Percentiles rank a stretch among this genome's conserved stretches.
phyloP scores from a whole-genome alignment of 2,329 filamentous ascomycete species.

The Penicillium sp. region DNA sequence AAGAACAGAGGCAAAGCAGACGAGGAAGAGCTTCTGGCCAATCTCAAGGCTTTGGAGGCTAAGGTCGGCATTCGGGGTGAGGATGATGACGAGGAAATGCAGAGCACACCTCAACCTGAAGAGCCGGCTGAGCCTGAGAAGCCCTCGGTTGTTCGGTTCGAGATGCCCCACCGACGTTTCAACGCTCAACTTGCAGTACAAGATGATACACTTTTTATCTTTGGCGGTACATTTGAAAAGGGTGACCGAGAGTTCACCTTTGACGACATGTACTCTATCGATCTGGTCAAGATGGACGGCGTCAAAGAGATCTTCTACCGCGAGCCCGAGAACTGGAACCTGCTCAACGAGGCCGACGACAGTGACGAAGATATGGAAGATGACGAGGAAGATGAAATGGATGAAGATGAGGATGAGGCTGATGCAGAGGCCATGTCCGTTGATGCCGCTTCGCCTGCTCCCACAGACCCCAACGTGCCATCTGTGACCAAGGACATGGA shows the following conservation, averaged over 20 bases:
- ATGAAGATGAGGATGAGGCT: conserved; percentile 41
- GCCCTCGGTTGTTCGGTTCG: conserved; percentile 68
- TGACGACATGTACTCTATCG: conserved; percentile 89
- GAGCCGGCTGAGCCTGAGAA: conserved; percentile 54
- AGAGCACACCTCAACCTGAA: conserved; percentile 54
- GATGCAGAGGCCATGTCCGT: conserved; percentile 46
- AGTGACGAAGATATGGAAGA: conserved; percentile 58
- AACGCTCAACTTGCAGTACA: conserved; percentile 90
- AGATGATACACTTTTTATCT: conserved; percentile 89
- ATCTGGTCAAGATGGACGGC: conserved; percentile 92
- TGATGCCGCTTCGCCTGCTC: conserved; percentile 37
- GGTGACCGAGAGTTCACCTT: conserved; percentile 94
- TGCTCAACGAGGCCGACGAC: conserved; percentile 57
- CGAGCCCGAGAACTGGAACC: conserved; percentile 82
- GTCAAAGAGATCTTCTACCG: conserved; percentile 88
- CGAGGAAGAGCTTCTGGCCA: conserved; percentile 84
- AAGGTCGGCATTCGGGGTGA: conserved; percentile 64
- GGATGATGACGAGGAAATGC: conserved; percentile 44
- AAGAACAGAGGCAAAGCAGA: conserved; percentile 77
- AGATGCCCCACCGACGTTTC: conserved; percentile 87
- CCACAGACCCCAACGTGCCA: conserved; percentile 39
- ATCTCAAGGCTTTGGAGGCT: conserved; percentile 81
- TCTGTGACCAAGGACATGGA: conserved; percentile 40
- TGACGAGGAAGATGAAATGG: conserved; percentile 45
- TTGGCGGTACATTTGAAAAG: conserved; percentile 93